A percentile compares a stretch with the other conserved stretches of the same genome.
These are phyloP conservation scores for Candida piceae DNA, from an alignment of 805 yeast genomes.

Conservation along the genomic window DNA sequence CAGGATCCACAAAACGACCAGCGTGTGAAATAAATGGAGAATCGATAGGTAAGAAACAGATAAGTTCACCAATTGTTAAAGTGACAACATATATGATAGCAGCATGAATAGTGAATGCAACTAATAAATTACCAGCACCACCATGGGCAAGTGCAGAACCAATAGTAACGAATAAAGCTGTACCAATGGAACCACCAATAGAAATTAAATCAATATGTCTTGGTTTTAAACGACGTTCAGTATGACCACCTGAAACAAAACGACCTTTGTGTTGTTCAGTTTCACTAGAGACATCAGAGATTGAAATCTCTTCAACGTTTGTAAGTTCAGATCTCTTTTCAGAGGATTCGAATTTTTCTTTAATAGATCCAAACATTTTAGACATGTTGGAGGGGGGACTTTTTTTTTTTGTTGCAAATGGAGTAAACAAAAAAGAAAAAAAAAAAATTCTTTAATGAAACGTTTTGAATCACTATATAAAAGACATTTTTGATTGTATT, in stretches of 20 bases:
- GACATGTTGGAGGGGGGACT: no score
- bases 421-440: no score
- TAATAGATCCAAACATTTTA: no score
- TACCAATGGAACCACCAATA: slow-evolving; percentile 79
- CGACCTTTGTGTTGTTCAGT: no score
- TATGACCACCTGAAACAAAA: slow-evolving; percentile 12
- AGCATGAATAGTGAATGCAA: slow-evolving; percentile 66
- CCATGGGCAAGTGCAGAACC: slow-evolving; percentile 60
- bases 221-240: slow-evolving; percentile 12
- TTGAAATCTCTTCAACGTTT: background rate
- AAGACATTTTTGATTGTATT: no score
- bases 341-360: no score
- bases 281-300: no score
- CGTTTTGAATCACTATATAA: no score
- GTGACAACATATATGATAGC: slow-evolving; percentile 60
- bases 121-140: slow-evolving; percentile 65
- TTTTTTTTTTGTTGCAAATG: no score
- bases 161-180: slow-evolving; percentile 71
- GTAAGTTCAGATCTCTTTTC: no score
- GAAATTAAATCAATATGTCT: slow-evolving; percentile 76
- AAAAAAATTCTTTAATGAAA: no score
- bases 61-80: slow-evolving; percentile 72
- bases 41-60: slow-evolving; percentile 66
- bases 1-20: slow-evolving; percentile 70
- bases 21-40: slow-evolving; percentile 76